Evolutionary conservation across 768 basidiomycete species (phyloP), one percentile per base, ranked within the genome.

Genomic region (Calvatia gigantea): DNA sequence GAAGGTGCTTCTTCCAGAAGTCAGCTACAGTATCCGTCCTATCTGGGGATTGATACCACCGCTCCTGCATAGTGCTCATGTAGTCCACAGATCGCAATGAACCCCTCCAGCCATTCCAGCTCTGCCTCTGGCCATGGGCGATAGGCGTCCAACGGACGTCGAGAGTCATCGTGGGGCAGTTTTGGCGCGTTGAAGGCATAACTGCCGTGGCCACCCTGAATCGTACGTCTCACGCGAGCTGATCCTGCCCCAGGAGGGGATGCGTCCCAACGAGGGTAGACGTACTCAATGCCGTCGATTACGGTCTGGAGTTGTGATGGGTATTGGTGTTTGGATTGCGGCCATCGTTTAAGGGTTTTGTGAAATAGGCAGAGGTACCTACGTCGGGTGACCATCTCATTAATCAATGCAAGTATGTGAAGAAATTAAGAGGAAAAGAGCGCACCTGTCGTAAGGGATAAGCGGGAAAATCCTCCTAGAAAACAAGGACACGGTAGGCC

Each of bases 61-160:
- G 57, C 42, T 57, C 61, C 41, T 62, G 51, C 60, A 66, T 64
- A n/a, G 39, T 21, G 7, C 54, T 41, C 64, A 67, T 66, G 23
- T 65, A 60, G n/a, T 15, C 48, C 51, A 28, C 68, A 67, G 3
- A 61, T 37, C 2, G 43, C 45, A 11, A 70, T 41, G 51, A 68
- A 70, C 21, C 61, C 60, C 43, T 67, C 64, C 44, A 70, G 38
- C 64, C 66, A 67, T 6, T 62, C 56, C 23, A 67, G 58, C 29
- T 66, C 65, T 39, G 48, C 56, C 37, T 66, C 61, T 28, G 60
- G 23, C 48, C 41, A 59, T 50, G 7, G 65, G 61, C 27, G 56
- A 51, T 14, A 61, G 29, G 17, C 54, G n/a, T 43, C 35, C 14
- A 38, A 15, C 4, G 38, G 38, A n/a, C 3, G n/a, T 17, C n/a